Conservation (phyloP, 1,284 basidiomycete species). For the Naganishia cerealis region DNA sequence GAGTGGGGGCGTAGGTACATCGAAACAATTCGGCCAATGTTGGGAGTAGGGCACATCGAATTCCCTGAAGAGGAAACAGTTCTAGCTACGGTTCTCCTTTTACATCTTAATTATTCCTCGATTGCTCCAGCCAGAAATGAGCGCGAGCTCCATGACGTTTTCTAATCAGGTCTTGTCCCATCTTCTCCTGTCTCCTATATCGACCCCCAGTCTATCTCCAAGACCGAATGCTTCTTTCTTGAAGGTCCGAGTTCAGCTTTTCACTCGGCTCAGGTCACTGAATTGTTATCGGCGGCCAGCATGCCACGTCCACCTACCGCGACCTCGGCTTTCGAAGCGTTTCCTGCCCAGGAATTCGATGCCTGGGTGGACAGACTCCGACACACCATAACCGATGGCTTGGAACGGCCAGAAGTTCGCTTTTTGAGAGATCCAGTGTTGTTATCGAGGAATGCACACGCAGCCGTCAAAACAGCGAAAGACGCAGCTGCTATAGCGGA, state of each 20-base stretch:
- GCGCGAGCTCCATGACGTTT: background rate
- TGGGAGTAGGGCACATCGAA: no score
- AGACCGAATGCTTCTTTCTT: slow-evolving; percentile 5
- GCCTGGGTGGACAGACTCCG: slow-evolving; percentile 32
- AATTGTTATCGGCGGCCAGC: background rate
- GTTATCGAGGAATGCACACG: slow-evolving; percentile 11
- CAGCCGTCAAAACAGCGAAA: slow-evolving; percentile 6
- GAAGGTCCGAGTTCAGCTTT: background rate
- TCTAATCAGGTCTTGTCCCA: background rate
- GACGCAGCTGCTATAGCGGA: slow-evolving; percentile 9
- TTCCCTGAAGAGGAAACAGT: no score
- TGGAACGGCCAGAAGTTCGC: slow-evolving; percentile 12
- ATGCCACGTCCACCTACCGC: slow-evolving; percentile 16
- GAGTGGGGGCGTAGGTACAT: no score
- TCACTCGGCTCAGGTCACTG: background rate
- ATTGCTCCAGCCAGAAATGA: no score
- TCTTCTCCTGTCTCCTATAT: background rate
- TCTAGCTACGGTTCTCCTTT: no score
- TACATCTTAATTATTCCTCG: no score
- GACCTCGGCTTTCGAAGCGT: slow-evolving; percentile 30
- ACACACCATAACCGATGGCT: slow-evolving; percentile 27
- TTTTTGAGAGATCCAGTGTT: background rate
- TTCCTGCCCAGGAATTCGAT: slow-evolving; percentile 30
- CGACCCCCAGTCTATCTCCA: background rate
- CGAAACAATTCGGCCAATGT: no score